Conservation (phyloP, 2,329 filamentous ascomycete genomes). For the Colletotrichum navitas region DNA sequence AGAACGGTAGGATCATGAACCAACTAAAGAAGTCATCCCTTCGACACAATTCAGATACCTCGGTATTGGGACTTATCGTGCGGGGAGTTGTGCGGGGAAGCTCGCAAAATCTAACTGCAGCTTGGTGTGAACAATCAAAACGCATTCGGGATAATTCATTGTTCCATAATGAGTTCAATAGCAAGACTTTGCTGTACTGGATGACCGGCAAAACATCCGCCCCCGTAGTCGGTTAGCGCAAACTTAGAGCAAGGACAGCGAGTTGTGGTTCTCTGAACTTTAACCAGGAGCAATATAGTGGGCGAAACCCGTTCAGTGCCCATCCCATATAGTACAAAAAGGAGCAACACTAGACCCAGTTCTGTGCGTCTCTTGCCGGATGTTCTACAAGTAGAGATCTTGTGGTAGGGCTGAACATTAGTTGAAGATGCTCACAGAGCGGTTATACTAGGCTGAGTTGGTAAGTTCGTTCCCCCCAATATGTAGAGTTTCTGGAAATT, state of each 20-base stretch:
- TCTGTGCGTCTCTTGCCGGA: background rate
- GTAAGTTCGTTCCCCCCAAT: background rate
- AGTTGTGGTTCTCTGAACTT: background rate
- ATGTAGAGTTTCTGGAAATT: background rate
- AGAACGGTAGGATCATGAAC: background rate
- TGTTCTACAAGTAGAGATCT: background rate
- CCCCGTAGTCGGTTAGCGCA: background rate
- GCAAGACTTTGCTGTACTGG: background rate
- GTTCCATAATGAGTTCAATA: background rate
- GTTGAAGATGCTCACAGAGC: no score
- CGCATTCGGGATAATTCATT: background rate
- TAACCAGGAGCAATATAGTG: background rate
- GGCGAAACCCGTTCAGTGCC: no score
- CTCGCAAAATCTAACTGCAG: constrained; percentile 1
- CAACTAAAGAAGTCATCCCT: background rate
- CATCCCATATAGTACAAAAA: no score
- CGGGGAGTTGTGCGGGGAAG: constrained; percentile 22
- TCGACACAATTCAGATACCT: background rate
- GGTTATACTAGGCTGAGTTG: no score
- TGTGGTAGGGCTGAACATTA: background rate
- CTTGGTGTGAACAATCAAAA: background rate
- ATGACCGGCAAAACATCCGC: no score
- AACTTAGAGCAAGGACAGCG: background rate
- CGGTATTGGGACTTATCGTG: background rate
- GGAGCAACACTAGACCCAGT: background rate